Evolutionary conservation across 75 land plant species (phyloP).

Genomic region (Picea glauca): DNA sequence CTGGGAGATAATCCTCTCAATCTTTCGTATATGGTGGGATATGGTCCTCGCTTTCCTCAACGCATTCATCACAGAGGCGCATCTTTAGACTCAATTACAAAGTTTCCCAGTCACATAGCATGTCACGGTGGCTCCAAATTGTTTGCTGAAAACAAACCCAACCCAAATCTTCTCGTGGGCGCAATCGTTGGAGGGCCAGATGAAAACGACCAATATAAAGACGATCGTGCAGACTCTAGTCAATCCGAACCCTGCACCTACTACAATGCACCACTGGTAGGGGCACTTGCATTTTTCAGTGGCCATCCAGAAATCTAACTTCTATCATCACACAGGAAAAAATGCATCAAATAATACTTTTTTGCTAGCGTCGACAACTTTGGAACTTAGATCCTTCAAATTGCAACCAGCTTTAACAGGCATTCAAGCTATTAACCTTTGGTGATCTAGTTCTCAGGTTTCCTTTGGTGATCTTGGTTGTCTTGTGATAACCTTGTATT

Average conservation of each 20-base stretch:
- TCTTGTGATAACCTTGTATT: no score
- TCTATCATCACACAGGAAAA: no score
- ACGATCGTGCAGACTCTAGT: constrained; percentile 25
- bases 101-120: constrained; percentile 18
- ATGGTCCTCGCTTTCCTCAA: constrained; percentile 42
- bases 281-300: constrained; percentile 60
- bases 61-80: constrained; percentile 63
- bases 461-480: no score
- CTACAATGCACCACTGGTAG: constrained; percentile 87
- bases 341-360: no score
- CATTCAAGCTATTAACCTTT: no score
- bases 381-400: no score
- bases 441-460: no score
- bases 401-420: no score
- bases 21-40: constrained; percentile 79
- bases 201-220: constrained; percentile 39
- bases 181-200: constrained; percentile 77
- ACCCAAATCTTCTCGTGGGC: constrained; percentile 55
- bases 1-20: constrained; percentile 55
- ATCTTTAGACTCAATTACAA: constrained; percentile 34
- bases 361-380: no score
- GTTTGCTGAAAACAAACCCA: constrained; percentile 17
- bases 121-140: constrained; percentile 42
- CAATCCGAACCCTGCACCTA: constrained; percentile 70
- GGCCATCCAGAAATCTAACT: background rate